Conservation (phyloP, 805 yeast species). For the Henningerozyma blattae region DNA sequence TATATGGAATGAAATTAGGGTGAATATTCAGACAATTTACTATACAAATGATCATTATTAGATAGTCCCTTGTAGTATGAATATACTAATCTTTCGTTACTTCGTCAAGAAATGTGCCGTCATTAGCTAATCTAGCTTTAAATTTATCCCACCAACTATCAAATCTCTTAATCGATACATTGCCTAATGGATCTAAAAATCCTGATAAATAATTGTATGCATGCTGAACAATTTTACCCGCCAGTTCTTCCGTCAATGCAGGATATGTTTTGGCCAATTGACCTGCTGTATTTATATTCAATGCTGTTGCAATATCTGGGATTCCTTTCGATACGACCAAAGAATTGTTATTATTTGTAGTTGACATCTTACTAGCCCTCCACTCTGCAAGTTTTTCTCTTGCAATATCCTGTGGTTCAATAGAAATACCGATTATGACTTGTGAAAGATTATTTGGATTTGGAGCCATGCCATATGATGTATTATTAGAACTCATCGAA, state of each 20-base stretch:
- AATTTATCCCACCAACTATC: conserved; percentile 96
- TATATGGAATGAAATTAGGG: not conserved
- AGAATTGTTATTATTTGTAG: conserved; percentile 14
- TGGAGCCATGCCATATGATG: too few relatives aligned
- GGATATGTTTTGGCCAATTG: conserved; percentile 27
- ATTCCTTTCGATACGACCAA: conserved; percentile 20
- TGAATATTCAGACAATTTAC: not conserved
- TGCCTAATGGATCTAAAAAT: conserved; percentile 69
- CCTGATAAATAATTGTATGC: conserved; percentile 87
- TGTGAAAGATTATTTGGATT: conserved; percentile 26
- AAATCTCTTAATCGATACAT: conserved; percentile 76
- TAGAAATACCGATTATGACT: conserved; percentile 69
- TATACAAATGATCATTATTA: too few relatives aligned
- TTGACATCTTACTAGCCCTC: conserved; percentile 17
- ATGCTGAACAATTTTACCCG: conserved; percentile 79
- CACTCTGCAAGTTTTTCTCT: conserved; percentile 39
- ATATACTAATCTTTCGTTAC: conserved; percentile 15
- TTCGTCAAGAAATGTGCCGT: conserved; percentile 69
- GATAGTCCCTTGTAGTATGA: too few relatives aligned
- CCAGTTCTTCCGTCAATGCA: conserved; percentile 44
- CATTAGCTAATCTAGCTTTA: conserved; percentile 57
- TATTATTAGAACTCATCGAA: conserved; percentile 14
- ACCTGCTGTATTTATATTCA: conserved; percentile 17
- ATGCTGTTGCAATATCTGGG: conserved; percentile 11
- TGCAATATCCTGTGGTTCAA: conserved; percentile 68